phyloP scores from a whole-genome alignment of 805 yeast genomes.

The Teunomyces stri region DNA sequence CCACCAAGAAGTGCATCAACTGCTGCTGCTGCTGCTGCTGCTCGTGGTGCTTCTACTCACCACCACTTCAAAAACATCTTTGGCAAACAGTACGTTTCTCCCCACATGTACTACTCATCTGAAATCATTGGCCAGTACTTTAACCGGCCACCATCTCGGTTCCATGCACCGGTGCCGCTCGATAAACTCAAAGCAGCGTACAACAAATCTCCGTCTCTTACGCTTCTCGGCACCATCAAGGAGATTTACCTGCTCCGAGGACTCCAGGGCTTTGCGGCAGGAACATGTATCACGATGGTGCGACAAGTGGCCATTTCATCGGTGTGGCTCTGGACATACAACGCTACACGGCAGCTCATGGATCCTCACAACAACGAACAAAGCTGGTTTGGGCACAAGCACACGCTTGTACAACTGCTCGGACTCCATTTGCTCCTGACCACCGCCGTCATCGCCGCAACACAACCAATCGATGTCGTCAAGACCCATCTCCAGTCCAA shows the following conservation, averaged over 20 bases:
- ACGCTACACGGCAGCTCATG: constrained; percentile 67
- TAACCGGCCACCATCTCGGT: constrained; percentile 18
- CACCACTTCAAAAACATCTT: constrained; percentile 15
- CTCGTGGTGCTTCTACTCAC: constrained; percentile 6
- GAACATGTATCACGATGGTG: constrained; percentile 74
- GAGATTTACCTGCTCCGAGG: constrained; percentile 78
- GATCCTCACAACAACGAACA: constrained; percentile 48
- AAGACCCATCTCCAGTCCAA: constrained; percentile 85
- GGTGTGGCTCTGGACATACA: constrained; percentile 82
- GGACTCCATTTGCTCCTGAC: constrained; percentile 63
- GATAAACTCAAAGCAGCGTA: constrained; percentile 30
- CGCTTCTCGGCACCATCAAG: constrained; percentile 49
- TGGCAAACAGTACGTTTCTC: constrained; percentile 37
- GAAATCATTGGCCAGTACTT: constrained; percentile 31
- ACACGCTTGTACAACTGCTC: constrained; percentile 37
- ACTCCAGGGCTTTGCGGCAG: constrained; percentile 73
- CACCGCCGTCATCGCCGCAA: constrained; percentile 66
- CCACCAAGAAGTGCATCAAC: no score
- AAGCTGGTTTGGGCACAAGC: constrained; percentile 46
- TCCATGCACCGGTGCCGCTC: constrained; percentile 14
- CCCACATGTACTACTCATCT: constrained; percentile 40
- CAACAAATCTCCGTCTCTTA: constrained; percentile 53
- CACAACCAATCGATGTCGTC: constrained; percentile 85
- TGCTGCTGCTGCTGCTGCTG: constrained; percentile 2
- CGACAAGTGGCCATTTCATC: constrained; percentile 79